These are phyloP conservation scores for Teratosphaeria zuluensis DNA, from an alignment of 2,329 filamentous ascomycete genomes.

Conservation along the genomic window DNA sequence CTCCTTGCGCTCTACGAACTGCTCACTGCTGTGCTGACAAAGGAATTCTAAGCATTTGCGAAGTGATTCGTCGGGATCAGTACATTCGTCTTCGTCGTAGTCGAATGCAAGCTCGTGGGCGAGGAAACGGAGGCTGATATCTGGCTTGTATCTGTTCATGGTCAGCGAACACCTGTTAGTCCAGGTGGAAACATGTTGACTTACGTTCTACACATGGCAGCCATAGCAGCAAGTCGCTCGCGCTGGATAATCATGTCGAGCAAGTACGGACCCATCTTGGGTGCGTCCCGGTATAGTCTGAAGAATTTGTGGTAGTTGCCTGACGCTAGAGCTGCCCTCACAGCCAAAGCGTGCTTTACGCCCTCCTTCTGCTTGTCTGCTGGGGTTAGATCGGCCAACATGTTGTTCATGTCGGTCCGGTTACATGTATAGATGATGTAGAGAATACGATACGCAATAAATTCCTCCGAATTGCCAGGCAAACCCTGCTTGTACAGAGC, in stretches of 20 bases:
- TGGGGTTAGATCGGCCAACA: constrained; percentile 95
- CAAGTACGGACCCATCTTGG: constrained; percentile 79
- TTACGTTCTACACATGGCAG: constrained; percentile 91
- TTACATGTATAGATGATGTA: constrained; percentile 99
- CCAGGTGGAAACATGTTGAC: constrained; percentile 30
- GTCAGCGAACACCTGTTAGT: constrained; percentile 14
- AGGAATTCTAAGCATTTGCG: constrained; percentile 70
- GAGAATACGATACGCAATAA: constrained; percentile 98
- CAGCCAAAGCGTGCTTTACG: constrained; percentile 83
- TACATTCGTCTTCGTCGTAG: constrained; percentile 53
- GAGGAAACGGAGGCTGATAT: constrained; percentile 80
- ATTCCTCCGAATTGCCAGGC: constrained; percentile 85
- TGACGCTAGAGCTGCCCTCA: constrained; percentile 82
- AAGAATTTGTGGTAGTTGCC: constrained; percentile 98
- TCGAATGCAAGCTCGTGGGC: constrained; percentile 94
- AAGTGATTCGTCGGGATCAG: constrained; percentile 16
- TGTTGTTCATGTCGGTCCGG: constrained; percentile 94
- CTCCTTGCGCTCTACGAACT: constrained; percentile 66
- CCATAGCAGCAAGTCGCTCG: constrained; percentile 81
- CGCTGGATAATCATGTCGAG: constrained; percentile 99
- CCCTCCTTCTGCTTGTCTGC: constrained; percentile 81
- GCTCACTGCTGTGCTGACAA: constrained; percentile 65
- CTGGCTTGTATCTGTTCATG: constrained; percentile 78
- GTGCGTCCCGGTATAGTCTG: constrained; percentile 85
- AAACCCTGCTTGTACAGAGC: constrained; percentile 79